phyloP scores from a whole-genome alignment of 352 stramenopile species.

The Pythium phragmitis region DNA sequence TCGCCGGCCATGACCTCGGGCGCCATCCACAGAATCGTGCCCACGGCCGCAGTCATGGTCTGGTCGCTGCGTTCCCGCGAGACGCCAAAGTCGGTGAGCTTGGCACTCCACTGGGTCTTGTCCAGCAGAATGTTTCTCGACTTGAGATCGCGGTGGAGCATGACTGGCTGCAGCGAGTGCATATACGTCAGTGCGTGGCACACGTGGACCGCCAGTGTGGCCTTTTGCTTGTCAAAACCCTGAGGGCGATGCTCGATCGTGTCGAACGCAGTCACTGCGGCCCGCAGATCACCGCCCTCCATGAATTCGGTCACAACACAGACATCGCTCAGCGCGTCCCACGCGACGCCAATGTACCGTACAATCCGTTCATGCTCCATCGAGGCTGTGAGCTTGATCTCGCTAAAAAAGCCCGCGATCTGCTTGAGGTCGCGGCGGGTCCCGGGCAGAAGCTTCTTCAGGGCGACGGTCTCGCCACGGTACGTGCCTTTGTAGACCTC shows the following conservation, averaged over 20 bases:
- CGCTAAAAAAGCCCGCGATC: constrained; percentile 24
- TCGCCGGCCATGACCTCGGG: constrained; percentile 28
- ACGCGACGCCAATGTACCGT: constrained; percentile 29
- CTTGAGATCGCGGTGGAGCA: constrained; percentile 28
- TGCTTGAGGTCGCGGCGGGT: constrained; percentile 5
- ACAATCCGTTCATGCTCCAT: constrained; percentile 31
- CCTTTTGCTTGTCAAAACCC: constrained; percentile 25
- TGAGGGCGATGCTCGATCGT: constrained; percentile 9
- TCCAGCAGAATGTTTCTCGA: constrained; percentile 30
- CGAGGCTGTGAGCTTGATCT: constrained; percentile 28
- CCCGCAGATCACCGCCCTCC: constrained; percentile 30
- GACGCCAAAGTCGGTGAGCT: constrained; percentile 42
- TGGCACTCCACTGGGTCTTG: constrained; percentile 25
- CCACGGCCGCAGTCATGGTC: constrained; percentile 26
- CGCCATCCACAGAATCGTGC: constrained; percentile 27
- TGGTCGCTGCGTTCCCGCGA: constrained; percentile 27
- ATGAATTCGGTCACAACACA: constrained; percentile 34
- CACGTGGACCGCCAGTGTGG: constrained; percentile 29
- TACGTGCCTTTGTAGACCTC: constrained; percentile 24
- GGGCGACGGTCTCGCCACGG: constrained; percentile 15
- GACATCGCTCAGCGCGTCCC: constrained; percentile 26
- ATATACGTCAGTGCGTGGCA: constrained; percentile 33
- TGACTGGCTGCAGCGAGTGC: constrained; percentile 28
- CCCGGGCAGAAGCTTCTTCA: constrained; percentile 25
- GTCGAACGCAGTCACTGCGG: constrained; percentile 11